A percentile compares a stretch with the other conserved stretches of the same genome.
Evolutionary conservation across 2,329 filamentous ascomycete genomes (phyloP).

Genomic region (Alternaria sp.): DNA sequence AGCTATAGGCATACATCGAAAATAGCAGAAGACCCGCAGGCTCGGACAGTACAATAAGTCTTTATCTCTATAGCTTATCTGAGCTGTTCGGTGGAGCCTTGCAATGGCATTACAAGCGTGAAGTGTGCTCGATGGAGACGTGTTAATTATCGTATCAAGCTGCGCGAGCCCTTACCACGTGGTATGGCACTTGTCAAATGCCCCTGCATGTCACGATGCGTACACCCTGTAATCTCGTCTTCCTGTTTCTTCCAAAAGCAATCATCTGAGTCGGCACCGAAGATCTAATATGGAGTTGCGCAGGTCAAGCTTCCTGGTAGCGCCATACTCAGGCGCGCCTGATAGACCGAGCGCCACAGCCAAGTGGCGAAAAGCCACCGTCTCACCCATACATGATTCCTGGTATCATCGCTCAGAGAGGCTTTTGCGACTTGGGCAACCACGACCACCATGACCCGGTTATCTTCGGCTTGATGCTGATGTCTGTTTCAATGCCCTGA

Average conservation of each 20-base stretch:
- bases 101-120: not conserved
- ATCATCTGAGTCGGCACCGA: conserved; percentile 2
- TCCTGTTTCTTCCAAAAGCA: conserved; percentile 1
- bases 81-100: not conserved
- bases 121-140: not conserved
- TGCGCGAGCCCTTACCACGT: not conserved
- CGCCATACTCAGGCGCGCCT: conserved; percentile 12
- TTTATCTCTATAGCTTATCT: not conserved
- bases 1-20: not conserved
- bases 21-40: not conserved
- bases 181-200: not conserved
- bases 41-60: not conserved
- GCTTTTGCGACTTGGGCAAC: conserved; percentile 14
- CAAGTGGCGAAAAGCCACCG: conserved; percentile 17
- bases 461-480: conserved; percentile 1
- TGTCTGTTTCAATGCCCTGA: conserved; percentile 3
- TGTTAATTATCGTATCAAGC: not conserved
- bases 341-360: conserved; percentile 24
- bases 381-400: conserved; percentile 11
- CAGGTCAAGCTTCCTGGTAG: conserved; percentile 1
- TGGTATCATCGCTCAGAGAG: conserved; percentile 10
- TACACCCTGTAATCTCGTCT: not conserved
- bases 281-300: not conserved
- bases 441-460: conserved; percentile 5
- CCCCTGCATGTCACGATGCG: not conserved